Evolutionary conservation across 768 basidiomycete species (phyloP).

Genomic region (Collybia nuda): DNA sequence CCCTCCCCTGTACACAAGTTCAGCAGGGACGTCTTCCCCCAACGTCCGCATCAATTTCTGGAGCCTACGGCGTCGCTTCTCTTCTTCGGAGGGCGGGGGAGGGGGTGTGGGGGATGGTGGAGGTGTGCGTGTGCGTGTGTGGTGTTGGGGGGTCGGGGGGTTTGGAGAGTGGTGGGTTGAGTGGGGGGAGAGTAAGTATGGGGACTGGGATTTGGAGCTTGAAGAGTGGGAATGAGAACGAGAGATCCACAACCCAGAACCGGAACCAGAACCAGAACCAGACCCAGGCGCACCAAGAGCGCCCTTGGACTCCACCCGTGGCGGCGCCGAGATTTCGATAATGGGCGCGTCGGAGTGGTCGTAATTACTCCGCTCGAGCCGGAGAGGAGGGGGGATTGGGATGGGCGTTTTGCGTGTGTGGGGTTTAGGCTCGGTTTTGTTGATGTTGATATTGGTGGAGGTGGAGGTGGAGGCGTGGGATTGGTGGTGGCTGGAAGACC

Average conservation of each 20-base stretch:
- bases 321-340: constrained; percentile 9
- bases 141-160: no score
- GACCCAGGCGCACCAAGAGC: no score
- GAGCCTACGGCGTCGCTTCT: constrained; percentile 11
- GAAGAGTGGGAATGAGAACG: no score
- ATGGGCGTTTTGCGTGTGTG: constrained; percentile 6
- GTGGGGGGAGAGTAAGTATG: not conserved
- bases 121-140: not conserved
- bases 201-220: no score
- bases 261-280: no score
- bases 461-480: constrained; percentile 4
- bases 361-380: constrained; percentile 9
- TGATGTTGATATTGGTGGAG: not conserved
- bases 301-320: constrained; percentile 6
- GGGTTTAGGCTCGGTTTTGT: not conserved
- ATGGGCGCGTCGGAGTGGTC: not conserved
- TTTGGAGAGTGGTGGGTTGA: no score
- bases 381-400: constrained; percentile 8
- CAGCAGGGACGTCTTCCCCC: constrained; percentile 18
- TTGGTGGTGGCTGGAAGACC: no score
- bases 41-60: constrained; percentile 18
- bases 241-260: no score
- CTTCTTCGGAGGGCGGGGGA: constrained; percentile 15
- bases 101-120: not conserved
- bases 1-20: constrained; percentile 15